phyloP scores from a whole-genome alignment of 441 rosid genomes.

The Metrosideros polymorpha region DNA sequence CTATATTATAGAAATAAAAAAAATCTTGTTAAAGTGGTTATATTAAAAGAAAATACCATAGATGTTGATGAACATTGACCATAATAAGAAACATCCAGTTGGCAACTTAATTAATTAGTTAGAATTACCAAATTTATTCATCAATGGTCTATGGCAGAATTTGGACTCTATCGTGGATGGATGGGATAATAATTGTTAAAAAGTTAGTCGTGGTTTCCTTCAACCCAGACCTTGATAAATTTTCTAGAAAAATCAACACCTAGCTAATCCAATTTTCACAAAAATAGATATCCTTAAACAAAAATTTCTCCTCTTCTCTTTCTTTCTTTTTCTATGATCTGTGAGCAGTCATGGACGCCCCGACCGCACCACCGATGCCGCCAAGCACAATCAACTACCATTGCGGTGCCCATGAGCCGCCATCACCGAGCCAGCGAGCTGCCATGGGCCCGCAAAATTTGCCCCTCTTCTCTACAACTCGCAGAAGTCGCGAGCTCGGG shows the following conservation, averaged over 20 bases:
- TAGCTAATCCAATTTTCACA: background rate
- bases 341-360: background rate
- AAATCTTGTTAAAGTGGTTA: background rate
- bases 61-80: background rate
- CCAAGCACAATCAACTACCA: background rate
- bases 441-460: no score
- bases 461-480: no score
- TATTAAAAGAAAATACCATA: background rate
- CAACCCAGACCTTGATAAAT: background rate
- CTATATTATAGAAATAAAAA: background rate
- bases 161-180: background rate
- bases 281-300: background rate
- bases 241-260: background rate
- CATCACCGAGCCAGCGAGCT: no score
- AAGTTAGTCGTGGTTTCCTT: background rate
- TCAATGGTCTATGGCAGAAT: no score
- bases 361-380: background rate
- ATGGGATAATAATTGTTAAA: background rate
- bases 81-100: no score
- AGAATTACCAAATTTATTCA: no score
- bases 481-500: no score
- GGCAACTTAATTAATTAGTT: no score
- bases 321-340: background rate
- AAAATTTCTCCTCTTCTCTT: background rate
- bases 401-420: no score